phyloP scores from a whole-genome alignment of 345 rosid genomes.

The Eucalyptus regnans region DNA sequence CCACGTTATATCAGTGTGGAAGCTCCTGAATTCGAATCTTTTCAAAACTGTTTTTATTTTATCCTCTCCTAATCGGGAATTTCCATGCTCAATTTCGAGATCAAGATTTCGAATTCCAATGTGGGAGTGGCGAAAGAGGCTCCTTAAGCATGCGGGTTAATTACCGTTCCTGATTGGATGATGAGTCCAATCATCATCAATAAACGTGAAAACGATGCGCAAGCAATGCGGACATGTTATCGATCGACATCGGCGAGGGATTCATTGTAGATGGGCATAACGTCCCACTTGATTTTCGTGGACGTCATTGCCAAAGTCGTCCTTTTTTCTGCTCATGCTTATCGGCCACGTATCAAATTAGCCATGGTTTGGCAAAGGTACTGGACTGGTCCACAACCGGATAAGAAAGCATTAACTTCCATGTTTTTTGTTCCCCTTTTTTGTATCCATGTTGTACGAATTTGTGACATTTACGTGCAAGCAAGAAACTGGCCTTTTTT shows the following conservation, averaged over 20 bases:
- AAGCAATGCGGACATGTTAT: neutral
- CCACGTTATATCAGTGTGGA: too few relatives aligned
- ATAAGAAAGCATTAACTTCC: neutral
- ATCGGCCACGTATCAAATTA: neutral
- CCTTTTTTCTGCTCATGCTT: neutral
- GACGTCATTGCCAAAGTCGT: neutral
- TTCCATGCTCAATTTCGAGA: neutral
- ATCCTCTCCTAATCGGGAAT: neutral
- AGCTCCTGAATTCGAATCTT: neutral
- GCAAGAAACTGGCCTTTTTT: neutral
- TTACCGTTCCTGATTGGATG: neutral
- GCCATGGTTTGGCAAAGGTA: neutral
- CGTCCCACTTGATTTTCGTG: neutral
- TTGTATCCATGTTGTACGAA: neutral
- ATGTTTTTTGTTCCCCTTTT: fast-evolving
- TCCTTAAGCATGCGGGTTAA: neutral
- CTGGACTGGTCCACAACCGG: neutral
- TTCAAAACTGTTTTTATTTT: fast-evolving
- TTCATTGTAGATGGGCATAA: neutral
- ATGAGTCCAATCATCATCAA: neutral
- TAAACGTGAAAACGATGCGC: neutral
- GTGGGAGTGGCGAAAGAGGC: neutral
- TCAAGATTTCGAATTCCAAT: too few relatives aligned
- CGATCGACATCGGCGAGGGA: neutral
- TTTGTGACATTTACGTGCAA: neutral